Base-by-base conservation (phyloP, 2,329 filamentous ascomycete species). In the Aspergillus niger region DNA sequence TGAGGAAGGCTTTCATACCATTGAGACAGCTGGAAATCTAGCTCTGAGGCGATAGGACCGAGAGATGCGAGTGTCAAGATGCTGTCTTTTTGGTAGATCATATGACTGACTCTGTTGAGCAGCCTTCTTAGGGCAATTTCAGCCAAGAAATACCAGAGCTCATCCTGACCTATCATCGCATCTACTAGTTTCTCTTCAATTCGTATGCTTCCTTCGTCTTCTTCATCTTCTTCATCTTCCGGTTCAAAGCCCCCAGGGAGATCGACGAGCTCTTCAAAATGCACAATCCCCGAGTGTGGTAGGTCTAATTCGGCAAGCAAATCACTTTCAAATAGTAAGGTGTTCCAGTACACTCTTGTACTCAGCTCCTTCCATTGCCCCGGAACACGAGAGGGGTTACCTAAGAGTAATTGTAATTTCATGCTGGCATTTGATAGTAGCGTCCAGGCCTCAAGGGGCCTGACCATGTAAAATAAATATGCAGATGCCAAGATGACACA, bases 111-210 rank as follows among this genome's bases (percentile, higher is more conserved):
- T 60, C 90, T 84, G 73, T 92, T 92, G 66, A 94, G 82, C 3
- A 95, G 83, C 58, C 91, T 82, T 49, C 91, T 85, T 11, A 95
- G 80, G 4, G 90, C 91, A 63, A 95, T 93, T 70, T 94, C 91
- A 39, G 91, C 91, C 30, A 94, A 79, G 68, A 94, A 94, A 71
- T 95, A 95, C 90, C 91, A 94, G 13, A 94, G 80, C 61, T 94
- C 90, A 68, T 94, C 91, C 52, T 86, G 85, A 11, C 89, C 90
- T 7, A 87, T 32, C 41, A 38, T 85, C 6, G 84, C 80, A 64
- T 85, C 84, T 64, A 88, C 50, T 10, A 39, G 36, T 41, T 60
- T 63, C n/a, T 50, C n/a, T 48, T 30, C 44, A 20, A 10, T 8
- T n/a, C 13, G 52, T 55, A 28, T 55, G 24, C 15, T 44, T 24